These are phyloP conservation scores for Rhodotorula taiwanensis DNA, from an alignment of 768 basidiomycete genomes.

Conservation along the genomic window DNA sequence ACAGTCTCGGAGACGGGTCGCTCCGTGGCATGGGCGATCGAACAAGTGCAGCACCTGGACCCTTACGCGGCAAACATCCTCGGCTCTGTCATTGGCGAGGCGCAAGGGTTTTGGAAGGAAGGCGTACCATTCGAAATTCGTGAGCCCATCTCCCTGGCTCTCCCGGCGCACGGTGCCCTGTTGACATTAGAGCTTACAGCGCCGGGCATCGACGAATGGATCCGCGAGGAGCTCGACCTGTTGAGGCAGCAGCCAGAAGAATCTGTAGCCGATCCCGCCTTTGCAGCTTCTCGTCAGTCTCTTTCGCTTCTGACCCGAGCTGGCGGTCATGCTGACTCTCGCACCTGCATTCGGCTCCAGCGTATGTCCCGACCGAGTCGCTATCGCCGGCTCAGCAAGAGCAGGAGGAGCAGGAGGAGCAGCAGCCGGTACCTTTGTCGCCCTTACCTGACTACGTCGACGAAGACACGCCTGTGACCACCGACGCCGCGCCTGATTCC, in stretches of 20 bases:
- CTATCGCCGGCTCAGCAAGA: background rate
- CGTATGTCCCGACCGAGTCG: background rate
- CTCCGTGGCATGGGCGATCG: background rate
- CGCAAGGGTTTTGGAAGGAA: background rate
- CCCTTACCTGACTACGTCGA: too few relatives aligned
- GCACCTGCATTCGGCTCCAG: too few relatives aligned
- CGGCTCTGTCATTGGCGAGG: background rate
- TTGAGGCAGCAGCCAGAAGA: background rate
- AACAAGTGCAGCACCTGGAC: too few relatives aligned
- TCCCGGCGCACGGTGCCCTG: background rate
- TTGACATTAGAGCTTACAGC: background rate
- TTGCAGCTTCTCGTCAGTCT: background rate
- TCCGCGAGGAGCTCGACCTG: background rate
- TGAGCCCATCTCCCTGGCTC: background rate
- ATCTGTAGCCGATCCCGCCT: background rate
- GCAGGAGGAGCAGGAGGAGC: too few relatives aligned
- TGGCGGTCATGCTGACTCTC: background rate
- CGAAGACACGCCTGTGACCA: too few relatives aligned
- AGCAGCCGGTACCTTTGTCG: too few relatives aligned
- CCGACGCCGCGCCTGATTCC: too few relatives aligned
- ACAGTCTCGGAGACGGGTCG: background rate
- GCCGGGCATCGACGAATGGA: background rate
- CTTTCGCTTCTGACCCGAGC: too few relatives aligned
- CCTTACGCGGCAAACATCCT: background rate
- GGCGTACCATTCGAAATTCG: too few relatives aligned